phyloP scores from a whole-genome alignment of 2,329 filamentous ascomycete genomes.

The Trichophaea hybrida region DNA sequence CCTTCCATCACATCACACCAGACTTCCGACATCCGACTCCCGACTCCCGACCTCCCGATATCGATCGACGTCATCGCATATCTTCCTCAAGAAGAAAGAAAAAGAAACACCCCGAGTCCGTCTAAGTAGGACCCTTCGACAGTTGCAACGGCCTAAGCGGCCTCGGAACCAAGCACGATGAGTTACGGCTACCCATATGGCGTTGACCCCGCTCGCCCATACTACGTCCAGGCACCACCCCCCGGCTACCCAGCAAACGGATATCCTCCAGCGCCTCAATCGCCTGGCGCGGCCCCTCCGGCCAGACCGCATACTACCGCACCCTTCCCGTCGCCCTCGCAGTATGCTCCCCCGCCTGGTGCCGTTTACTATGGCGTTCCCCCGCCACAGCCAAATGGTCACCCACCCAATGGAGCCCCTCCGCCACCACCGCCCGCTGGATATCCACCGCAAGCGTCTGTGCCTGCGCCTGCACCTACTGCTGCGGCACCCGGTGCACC shows the following conservation, averaged over 20 bases:
- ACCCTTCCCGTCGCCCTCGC: not conserved
- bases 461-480: not conserved
- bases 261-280: conserved; percentile 1
- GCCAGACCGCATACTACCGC: conserved; percentile 4
- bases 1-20: not conserved
- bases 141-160: not conserved
- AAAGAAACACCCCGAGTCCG: not conserved
- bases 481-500: not conserved
- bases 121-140: not conserved
- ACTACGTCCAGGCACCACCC: not conserved
- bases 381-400: not conserved
- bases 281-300: not conserved
- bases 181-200: not conserved
- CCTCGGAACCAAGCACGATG: not conserved
- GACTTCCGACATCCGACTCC: not conserved
- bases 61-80: not conserved
- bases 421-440: not conserved
- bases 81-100: not conserved
- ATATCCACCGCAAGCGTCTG: not conserved
- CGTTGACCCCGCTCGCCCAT: not conserved
- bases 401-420: not conserved
- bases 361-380: conserved; percentile 1
- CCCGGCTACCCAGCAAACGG: not conserved
- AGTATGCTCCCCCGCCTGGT: conserved; percentile 2
- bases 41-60: not conserved